Percentiles rank a stretch among this genome's conserved stretches.
These are phyloP conservation scores for Spirogloea muscicola DNA, from an alignment of 139 green algal species.

Conservation along the genomic window DNA sequence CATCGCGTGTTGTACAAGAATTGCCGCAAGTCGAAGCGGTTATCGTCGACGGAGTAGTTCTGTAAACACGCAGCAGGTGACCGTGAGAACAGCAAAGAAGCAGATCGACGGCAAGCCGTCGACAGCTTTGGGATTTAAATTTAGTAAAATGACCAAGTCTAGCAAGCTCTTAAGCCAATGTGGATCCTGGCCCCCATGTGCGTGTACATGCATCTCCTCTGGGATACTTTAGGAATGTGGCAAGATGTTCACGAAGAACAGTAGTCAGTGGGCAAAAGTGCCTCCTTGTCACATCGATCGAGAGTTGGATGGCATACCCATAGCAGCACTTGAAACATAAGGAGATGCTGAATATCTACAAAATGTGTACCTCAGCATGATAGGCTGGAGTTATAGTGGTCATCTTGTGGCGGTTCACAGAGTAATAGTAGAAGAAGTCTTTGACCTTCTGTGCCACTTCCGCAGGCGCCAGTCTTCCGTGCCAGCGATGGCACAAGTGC, in stretches of 20 bases:
- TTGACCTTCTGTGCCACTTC: slow-evolving; percentile 73
- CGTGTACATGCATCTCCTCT: background rate
- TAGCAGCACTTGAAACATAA: background rate
- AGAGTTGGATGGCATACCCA: background rate
- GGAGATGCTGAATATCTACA: background rate
- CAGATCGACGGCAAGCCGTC: background rate
- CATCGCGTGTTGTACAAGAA: slow-evolving; percentile 88
- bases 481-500: slow-evolving; percentile 45
- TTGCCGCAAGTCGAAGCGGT: slow-evolving; percentile 88
- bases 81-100: background rate
- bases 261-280: background rate
- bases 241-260: background rate
- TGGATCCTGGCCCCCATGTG: background rate
- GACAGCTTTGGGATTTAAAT: no score
- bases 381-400: slow-evolving; percentile 94
- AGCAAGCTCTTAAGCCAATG: background rate
- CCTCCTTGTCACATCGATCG: background rate
- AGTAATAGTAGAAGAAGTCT: slow-evolving; percentile 88
- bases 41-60: slow-evolving; percentile 92
- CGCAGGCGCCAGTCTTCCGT: slow-evolving; percentile 3
- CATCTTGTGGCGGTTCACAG: slow-evolving; percentile 94
- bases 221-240: background rate
- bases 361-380: slow-evolving; percentile 72
- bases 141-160: background rate
- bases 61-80: background rate